phyloP scores from a whole-genome alignment of 176 grass and related monocot genomes.

The Miscanthus lutarioriparius region DNA sequence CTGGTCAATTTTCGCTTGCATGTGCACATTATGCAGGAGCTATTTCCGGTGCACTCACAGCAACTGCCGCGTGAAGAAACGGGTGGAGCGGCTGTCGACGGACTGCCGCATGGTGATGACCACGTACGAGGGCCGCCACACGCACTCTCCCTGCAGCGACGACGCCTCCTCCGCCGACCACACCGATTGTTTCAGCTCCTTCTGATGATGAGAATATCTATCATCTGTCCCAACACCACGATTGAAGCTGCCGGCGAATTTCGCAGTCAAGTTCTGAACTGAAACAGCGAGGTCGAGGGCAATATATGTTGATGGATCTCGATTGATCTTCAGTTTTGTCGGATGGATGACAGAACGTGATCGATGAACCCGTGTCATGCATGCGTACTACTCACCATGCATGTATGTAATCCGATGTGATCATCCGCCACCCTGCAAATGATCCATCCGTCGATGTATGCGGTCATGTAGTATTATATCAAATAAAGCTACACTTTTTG shows the following conservation, averaged over 20 bases:
- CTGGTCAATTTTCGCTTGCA: too few relatives aligned
- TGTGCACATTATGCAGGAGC: slow-evolving; percentile 42
- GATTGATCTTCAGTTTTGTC: not conserved
- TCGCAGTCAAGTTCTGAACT: too few relatives aligned
- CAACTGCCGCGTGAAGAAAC: slow-evolving; percentile 97
- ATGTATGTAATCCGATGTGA: not conserved
- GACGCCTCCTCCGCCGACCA: slow-evolving; percentile 65
- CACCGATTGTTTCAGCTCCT: slow-evolving; percentile 74
- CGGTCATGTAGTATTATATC: not conserved
- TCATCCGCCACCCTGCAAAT: not conserved
- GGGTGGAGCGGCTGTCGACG: slow-evolving; percentile 86
- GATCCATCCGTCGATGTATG: not conserved
- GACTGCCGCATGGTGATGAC: slow-evolving; percentile 98
- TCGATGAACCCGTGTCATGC: not conserved
- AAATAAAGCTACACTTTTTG: not conserved
- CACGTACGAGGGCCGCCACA: slow-evolving; percentile 94
- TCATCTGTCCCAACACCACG: too few relatives aligned
- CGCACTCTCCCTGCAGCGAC: slow-evolving; percentile 75
- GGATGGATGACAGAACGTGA: not conserved
- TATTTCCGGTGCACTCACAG: slow-evolving; percentile 96
- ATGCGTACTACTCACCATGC: not conserved
- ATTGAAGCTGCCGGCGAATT: too few relatives aligned
- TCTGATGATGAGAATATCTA: slow-evolving; percentile 44
- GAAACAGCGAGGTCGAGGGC: too few relatives aligned
- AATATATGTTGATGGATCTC: not conserved